These are phyloP conservation scores for Ogataea zsoltii DNA, from an alignment of 805 yeast species.

Conservation along the genomic window DNA sequence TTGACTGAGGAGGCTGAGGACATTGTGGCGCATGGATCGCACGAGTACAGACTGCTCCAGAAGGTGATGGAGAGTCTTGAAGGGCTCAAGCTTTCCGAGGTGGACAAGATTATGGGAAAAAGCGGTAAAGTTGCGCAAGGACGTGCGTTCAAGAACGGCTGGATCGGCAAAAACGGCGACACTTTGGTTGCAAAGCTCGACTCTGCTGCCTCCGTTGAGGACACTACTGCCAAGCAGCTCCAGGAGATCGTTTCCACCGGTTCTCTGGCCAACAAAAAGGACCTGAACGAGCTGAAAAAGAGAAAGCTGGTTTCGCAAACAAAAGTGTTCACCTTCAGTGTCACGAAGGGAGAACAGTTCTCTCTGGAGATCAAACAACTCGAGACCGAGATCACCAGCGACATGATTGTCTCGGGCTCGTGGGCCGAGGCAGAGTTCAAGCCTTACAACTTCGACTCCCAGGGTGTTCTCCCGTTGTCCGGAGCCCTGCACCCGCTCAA, in stretches of 20 bases:
- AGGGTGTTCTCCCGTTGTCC: constrained; percentile 80
- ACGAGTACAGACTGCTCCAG: constrained; percentile 77
- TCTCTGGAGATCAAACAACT: constrained; percentile 74
- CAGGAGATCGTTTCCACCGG: constrained; percentile 58
- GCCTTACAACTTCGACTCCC: constrained; percentile 94
- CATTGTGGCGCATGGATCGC: constrained; percentile 80
- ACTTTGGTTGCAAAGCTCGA: constrained; percentile 63
- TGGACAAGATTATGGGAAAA: constrained; percentile 68
- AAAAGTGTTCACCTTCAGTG: constrained; percentile 72
- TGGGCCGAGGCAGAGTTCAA: constrained; percentile 88
- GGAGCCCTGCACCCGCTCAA: constrained; percentile 97
- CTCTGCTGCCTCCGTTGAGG: constrained; percentile 52
- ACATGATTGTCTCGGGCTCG: constrained; percentile 79
- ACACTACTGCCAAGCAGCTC: constrained; percentile 66
- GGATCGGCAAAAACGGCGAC: constrained; percentile 90
- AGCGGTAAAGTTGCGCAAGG: constrained; percentile 94
- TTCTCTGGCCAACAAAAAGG: constrained; percentile 56
- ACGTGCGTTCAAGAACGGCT: constrained; percentile 94
- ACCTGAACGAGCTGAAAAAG: constrained; percentile 83
- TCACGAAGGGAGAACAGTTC: constrained; percentile 82
- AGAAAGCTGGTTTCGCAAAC: constrained; percentile 78
- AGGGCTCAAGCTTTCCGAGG: constrained; percentile 80
- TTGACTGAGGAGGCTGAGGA: constrained; percentile 82
- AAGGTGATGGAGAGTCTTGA: constrained; percentile 75
- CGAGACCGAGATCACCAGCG: constrained; percentile 93